Conservation (phyloP, 306 rosid species). For the Biancaea sappan region DNA sequence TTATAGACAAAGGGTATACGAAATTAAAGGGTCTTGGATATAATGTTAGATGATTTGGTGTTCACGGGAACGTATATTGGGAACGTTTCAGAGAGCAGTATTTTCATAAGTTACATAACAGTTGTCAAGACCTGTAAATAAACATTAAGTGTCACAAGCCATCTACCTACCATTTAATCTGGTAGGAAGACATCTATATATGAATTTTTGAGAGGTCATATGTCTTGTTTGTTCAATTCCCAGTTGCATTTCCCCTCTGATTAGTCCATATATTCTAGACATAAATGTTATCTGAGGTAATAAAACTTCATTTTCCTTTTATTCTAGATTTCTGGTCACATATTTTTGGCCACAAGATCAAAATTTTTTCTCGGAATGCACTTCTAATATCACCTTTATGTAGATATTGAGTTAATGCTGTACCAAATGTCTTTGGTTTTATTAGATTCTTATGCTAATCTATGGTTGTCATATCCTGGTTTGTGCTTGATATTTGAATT, state of each 20-base stretch:
- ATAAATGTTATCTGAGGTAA: neutral
- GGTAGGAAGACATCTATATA: neutral
- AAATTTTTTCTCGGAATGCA: neutral
- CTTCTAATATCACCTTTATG: neutral
- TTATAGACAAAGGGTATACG: neutral
- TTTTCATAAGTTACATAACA: neutral
- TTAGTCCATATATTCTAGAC: neutral
- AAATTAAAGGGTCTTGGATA: conserved; percentile 11
- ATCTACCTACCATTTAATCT: neutral
- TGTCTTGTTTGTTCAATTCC: neutral
- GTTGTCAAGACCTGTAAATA: neutral
- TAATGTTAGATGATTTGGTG: neutral
- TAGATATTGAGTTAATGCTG: neutral
- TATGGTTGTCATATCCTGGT: neutral
- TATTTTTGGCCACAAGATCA: neutral
- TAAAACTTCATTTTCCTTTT: neutral
- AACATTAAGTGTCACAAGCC: neutral
- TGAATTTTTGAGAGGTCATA: neutral
- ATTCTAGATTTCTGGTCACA: neutral
- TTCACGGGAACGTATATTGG: neutral
- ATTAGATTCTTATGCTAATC: neutral
- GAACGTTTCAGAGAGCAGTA: neutral
- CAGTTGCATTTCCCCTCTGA: neutral
- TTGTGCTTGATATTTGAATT: conserved; percentile 9
- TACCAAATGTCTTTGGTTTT: neutral